Conservation (phyloP, 2,329 filamentous ascomycete species). For the Helicocarpus griseus region DNA sequence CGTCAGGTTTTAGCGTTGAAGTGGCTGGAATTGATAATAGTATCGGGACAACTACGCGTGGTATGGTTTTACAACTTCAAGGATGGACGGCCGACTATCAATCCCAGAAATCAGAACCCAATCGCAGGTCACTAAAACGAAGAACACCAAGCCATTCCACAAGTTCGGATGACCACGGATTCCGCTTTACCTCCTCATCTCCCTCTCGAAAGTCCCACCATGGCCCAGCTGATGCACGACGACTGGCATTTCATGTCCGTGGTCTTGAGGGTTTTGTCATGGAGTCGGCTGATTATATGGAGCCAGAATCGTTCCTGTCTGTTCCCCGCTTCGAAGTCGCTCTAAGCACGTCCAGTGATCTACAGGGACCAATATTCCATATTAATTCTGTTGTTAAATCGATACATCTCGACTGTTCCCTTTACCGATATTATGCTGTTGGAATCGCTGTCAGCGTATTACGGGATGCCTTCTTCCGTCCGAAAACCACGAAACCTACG, state of each 20-base stretch:
- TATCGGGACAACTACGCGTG: conserved; percentile 72
- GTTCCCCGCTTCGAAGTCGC: conserved; percentile 81
- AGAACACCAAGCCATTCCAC: conserved; percentile 64
- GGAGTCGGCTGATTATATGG: conserved; percentile 74
- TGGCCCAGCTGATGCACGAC: conserved; percentile 61
- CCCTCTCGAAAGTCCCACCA: conserved; percentile 34
- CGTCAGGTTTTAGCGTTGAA: conserved; percentile 80
- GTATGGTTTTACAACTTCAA: conserved; percentile 76
- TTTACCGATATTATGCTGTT: conserved; percentile 85
- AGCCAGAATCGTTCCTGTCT: conserved; percentile 74
- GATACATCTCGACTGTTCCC: conserved; percentile 75
- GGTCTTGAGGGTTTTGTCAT: conserved; percentile 86
- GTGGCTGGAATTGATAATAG: conserved; percentile 78
- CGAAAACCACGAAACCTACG: background rate
- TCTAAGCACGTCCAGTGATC: conserved; percentile 74
- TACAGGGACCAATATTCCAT: conserved; percentile 79
- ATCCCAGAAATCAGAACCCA: conserved; percentile 62
- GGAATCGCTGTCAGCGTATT: conserved; percentile 73
- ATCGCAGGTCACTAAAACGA: conserved; percentile 45
- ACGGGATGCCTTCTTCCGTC: conserved; percentile 49
- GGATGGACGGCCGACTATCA: conserved; percentile 84
- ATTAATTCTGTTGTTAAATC: conserved; percentile 72
- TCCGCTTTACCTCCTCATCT: conserved; percentile 40
- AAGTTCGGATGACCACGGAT: conserved; percentile 54
- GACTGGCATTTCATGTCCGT: conserved; percentile 68